Evolutionary conservation across 495 filamentous ascomycete species (phyloP), one percentile per base, ranked within the genome.

Genomic region (Aspergillus indologenus): DNA sequence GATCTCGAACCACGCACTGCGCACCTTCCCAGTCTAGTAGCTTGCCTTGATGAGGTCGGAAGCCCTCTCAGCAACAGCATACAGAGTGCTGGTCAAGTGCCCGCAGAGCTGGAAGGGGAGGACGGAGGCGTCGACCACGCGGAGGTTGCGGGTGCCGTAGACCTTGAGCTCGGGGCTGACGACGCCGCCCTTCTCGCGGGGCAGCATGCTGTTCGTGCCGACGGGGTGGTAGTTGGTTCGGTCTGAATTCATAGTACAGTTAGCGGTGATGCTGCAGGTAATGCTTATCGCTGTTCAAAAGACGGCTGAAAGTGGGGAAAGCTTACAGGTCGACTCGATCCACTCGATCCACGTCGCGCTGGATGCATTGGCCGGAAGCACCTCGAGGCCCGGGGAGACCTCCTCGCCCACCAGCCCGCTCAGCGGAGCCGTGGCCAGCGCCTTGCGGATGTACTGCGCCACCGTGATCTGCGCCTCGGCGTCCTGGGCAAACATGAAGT

Each of bases 51-150:
- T 83, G 50, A 84, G 65, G 58, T 76, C 70, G 4, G 82, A 77
- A 0, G 72, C 83, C 54, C 78, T 79, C 70, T 87, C 84, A 2
- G 80, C 81, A 57, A 84, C 74, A 3, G 80, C 82, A 69, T 84
- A 86, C 3, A 85, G 65, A 0, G 81, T 82, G 17, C 74, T 78
- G 50, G 74, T 67, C 45, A 80, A 60, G 62, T 86, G 79, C 1
- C 78, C 79, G 45, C 79, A 75, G 7, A 81, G 70, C 60, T 79
- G 75, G 56, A 81, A 67, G 5, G 82, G 81, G 26, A 80, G 72
- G 20, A 86, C 66, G 24, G 79, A 74, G 0, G 82, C 80, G 61
- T 82, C 84, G 0, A 86, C 81, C 1, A 88, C 82, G 1, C 82
- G 66, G 21, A 85, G 66, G 15, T 79, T 77, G 4, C 9, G 59